Base-by-base conservation (phyloP, 129 eudicot species). In the Chrysanthemum seticuspe region DNA sequence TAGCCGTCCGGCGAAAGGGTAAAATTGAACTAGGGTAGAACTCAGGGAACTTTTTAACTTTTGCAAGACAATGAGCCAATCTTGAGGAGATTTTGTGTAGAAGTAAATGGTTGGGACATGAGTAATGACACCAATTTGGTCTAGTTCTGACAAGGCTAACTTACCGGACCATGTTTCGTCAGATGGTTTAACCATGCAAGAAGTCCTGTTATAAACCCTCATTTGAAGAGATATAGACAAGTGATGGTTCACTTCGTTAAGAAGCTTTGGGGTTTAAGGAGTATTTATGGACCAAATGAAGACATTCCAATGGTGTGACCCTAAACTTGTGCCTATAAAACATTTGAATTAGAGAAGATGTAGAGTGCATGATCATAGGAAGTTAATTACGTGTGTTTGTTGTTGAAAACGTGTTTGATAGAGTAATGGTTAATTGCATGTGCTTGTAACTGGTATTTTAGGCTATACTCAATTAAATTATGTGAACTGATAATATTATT, bases 1-100 rank as follows among this genome's bases (percentile, higher is more conserved):
- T 14, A 87, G 56, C 10, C 93, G 85, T 10, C 93, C 96, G 13
- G 90, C 92, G 53, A 89, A 27, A 5, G 88, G 90, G 23, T 80
- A 84, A 71, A 87, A 89, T 19, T 80, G 87, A 25, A 80, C 84
- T 16, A 89, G 45, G 13, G 69, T 80, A 4, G 34, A 44, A 66
- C 88, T 79, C 16, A 89, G 64, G 3, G 96, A 87, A n/a, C 31
- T 73, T 70, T 83, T 79, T 3, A 89, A 78, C 74, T 81, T 79
- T 72, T 80, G 65, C 36, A 81, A 11, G 21, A 83, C 70, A 45
- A 36, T 49, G 62, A 51, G 53, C 81, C 69, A 78, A 71, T 69
- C 75, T 0, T 81, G 47, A n/a, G 75, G 36, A 49, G 77, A n/a
- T 0, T 71, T 81, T 47, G 14, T 58, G 80, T 84, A 87, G 82